phyloP scores from a whole-genome alignment of 768 basidiomycete genomes.

The Gloeopeniophorella convolvens region DNA sequence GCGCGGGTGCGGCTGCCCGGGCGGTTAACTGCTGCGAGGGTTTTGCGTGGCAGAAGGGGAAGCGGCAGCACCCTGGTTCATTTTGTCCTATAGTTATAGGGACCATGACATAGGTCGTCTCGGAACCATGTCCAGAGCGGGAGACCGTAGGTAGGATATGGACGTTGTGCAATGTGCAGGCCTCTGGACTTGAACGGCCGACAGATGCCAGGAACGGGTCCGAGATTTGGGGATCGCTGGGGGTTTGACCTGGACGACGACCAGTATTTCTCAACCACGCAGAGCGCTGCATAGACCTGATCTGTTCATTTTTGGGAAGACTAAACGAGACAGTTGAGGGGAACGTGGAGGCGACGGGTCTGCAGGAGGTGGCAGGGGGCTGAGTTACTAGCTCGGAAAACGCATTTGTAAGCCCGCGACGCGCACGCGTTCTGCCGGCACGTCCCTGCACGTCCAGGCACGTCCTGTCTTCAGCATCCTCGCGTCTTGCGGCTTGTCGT shows the following conservation, averaged over 20 bases:
- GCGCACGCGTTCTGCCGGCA: no score
- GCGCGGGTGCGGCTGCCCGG: constrained; percentile 29
- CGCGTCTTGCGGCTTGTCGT: no score
- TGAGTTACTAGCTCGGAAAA: no score
- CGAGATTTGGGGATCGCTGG: constrained; percentile 71
- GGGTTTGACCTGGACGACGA: constrained; percentile 61
- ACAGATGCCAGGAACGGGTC: constrained; percentile 54
- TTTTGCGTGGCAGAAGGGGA: constrained; percentile 58
- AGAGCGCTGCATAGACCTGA: constrained; percentile 25
- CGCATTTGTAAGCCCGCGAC: no score
- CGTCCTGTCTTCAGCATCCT: no score
- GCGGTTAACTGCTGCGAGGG: constrained; percentile 43
- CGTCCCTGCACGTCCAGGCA: no score
- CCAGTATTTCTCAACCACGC: background rate
- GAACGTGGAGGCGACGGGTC: background rate
- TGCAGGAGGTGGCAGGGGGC: no score
- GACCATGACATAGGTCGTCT: constrained; percentile 42
- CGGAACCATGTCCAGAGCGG: constrained; percentile 49
- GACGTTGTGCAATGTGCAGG: no score
- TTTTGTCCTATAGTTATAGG: constrained; percentile 57
- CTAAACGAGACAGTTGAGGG: background rate
- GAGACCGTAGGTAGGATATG: constrained; percentile 50
- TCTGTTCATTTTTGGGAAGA: no score
- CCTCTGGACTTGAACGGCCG: constrained; percentile 62
- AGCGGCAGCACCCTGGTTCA: constrained; percentile 46